Conservation (phyloP, 805 yeast genomes). For the Yarrowia alimentaria region DNA sequence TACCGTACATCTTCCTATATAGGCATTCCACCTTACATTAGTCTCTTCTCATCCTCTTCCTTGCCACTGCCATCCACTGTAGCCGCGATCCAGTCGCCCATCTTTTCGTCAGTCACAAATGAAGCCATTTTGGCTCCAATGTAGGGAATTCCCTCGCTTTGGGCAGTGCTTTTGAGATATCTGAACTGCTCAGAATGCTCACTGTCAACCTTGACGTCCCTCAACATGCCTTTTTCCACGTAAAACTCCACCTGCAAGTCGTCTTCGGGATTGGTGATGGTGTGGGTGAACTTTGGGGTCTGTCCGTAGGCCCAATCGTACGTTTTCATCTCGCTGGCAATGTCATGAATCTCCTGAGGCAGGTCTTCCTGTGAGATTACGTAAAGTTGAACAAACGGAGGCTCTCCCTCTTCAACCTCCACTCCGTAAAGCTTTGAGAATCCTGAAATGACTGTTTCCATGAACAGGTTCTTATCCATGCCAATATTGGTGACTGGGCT, state of each 20-base stretch:
- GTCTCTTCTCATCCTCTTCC: slow-evolving; percentile 14
- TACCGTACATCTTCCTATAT: too few relatives aligned
- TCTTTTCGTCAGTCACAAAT: slow-evolving; percentile 5
- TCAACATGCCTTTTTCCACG: slow-evolving; percentile 53
- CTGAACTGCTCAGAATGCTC: slow-evolving; percentile 3
- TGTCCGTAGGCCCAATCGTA: slow-evolving; percentile 78
- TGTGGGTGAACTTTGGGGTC: slow-evolving; percentile 71
- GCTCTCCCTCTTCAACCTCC: slow-evolving; percentile 13
- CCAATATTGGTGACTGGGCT: slow-evolving; percentile 73
- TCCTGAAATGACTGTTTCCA: slow-evolving; percentile 44
- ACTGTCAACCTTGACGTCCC: slow-evolving; percentile 12
- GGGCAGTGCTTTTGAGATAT: slow-evolving; percentile 10
- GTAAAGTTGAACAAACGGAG: not conserved
- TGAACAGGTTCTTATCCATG: slow-evolving; percentile 48
- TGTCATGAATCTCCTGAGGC: slow-evolving; percentile 31
- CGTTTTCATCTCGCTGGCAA: slow-evolving; percentile 44
- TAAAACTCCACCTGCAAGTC: slow-evolving; percentile 42
- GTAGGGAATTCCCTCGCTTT: slow-evolving; percentile 7
- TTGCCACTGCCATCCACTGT: slow-evolving; percentile 21
- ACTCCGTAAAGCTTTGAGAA: slow-evolving; percentile 42
- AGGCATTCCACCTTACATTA: too few relatives aligned
- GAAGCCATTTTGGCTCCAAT: slow-evolving; percentile 8
- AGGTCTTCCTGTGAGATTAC: not conserved
- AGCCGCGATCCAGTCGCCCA: slow-evolving; percentile 17
- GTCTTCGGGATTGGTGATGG: slow-evolving; percentile 41